A percentile compares a stretch with the other conserved stretches of the same genome.
These are phyloP conservation scores for Yamadazyma blattariae DNA, from an alignment of 1,139 yeast species.

Conservation along the genomic window DNA sequence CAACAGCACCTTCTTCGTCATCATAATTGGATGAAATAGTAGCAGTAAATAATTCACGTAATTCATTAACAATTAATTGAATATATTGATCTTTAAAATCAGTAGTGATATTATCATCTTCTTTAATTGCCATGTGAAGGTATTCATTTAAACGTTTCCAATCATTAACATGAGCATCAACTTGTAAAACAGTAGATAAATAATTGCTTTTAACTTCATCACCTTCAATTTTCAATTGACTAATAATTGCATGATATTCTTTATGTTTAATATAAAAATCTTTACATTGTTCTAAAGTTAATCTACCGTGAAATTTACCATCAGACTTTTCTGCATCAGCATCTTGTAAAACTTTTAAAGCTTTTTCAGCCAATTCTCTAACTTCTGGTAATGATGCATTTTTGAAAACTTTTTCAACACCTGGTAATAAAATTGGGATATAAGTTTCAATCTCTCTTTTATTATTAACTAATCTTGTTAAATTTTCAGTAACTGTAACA, in stretches of 20 bases:
- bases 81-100: slow-evolving; percentile 42
- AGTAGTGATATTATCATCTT: slow-evolving; percentile 26
- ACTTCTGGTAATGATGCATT: slow-evolving; percentile 97
- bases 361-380: slow-evolving; percentile 88
- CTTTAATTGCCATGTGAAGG: slow-evolving; percentile 42
- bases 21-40: slow-evolving; percentile 50
- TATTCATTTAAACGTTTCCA: slow-evolving; percentile 72
- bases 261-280: slow-evolving; percentile 38
- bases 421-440: slow-evolving; percentile 85
- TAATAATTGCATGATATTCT: slow-evolving; percentile 21
- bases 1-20: slow-evolving; percentile 68
- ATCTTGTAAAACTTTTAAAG: slow-evolving; percentile 73
- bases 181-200: slow-evolving; percentile 53
- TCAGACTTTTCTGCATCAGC: slow-evolving; percentile 70
- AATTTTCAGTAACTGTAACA: slow-evolving; percentile 91
- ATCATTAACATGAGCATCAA: slow-evolving; percentile 87
- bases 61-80: slow-evolving; percentile 45
- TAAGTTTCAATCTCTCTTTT: slow-evolving; percentile 86
- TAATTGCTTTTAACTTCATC: slow-evolving; percentile 46
- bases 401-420: slow-evolving; percentile 81
- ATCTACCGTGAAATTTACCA: slow-evolving; percentile 75
- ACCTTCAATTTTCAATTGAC: slow-evolving; percentile 18
- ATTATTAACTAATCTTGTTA: slow-evolving; percentile 93
- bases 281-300: slow-evolving; percentile 53
- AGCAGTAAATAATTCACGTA: slow-evolving; percentile 67